These are phyloP conservation scores for Eucalyptus sideroxylon DNA, from an alignment of 345 rosid species.

Conservation along the genomic window DNA sequence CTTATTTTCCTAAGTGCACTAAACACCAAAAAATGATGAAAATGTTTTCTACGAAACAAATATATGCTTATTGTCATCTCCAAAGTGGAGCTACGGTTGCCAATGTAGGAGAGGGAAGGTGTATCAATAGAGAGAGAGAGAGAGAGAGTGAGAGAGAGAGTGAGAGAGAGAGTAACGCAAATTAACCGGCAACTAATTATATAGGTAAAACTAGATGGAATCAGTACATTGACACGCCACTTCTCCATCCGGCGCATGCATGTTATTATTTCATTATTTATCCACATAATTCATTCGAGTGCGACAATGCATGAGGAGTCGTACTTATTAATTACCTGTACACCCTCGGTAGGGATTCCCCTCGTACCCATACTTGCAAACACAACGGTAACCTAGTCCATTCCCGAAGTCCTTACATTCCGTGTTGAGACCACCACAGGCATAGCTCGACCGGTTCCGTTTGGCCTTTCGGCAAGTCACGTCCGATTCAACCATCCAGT, in stretches of 20 bases:
- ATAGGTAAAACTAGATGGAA: background rate
- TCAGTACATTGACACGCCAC: background rate
- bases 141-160: too few relatives aligned
- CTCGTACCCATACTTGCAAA: fast-evolving
- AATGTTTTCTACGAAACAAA: too few relatives aligned
- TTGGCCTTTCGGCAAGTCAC: fast-evolving
- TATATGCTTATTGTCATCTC: too few relatives aligned
- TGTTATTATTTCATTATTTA: too few relatives aligned
- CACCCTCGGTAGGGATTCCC: background rate
- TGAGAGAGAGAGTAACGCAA: too few relatives aligned
- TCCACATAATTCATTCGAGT: background rate
- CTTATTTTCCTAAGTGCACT: too few relatives aligned
- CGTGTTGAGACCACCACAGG: fast-evolving
- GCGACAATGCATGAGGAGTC: background rate
- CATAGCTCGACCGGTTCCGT: background rate
- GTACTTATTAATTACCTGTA: background rate
- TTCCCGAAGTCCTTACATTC: background rate
- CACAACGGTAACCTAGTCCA: background rate
- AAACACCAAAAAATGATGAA: fast-evolving
- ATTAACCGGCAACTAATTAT: background rate
- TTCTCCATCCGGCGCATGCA: fast-evolving
- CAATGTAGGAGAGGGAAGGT: too few relatives aligned
- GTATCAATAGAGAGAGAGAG: too few relatives aligned
- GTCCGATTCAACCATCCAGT: background rate
- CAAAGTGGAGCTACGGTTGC: too few relatives aligned